Evolutionary conservation across 2,329 filamentous ascomycete genomes (phyloP).

Genomic region (Colletotrichum neosansevieriae): DNA sequence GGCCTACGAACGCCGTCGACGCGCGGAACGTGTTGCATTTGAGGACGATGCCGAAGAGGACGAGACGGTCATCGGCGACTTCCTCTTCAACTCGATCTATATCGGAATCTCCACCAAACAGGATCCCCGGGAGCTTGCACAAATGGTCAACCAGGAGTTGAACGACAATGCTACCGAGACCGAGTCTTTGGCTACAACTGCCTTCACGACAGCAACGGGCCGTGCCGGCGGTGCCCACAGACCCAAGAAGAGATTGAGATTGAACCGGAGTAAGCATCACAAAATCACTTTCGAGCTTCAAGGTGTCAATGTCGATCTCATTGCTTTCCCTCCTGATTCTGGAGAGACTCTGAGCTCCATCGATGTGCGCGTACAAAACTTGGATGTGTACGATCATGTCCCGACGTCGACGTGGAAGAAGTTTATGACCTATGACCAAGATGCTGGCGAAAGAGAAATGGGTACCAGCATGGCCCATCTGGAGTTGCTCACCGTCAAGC

Average conservation of each 20-base stretch:
- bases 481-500: slow-evolving; percentile 88
- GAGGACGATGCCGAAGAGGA: slow-evolving; percentile 81
- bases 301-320: slow-evolving; percentile 84
- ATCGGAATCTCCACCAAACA: slow-evolving; percentile 90
- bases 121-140: slow-evolving; percentile 84
- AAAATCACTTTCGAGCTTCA: slow-evolving; percentile 96
- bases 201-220: slow-evolving; percentile 69
- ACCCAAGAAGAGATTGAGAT: slow-evolving; percentile 70
- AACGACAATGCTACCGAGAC: slow-evolving; percentile 91
- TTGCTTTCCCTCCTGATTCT: slow-evolving; percentile 80
- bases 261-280: slow-evolving; percentile 88
- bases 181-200: slow-evolving; percentile 86
- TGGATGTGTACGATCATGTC: slow-evolving; percentile 94
- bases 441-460: slow-evolving; percentile 87
- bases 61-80: slow-evolving; percentile 90
- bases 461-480: slow-evolving; percentile 91
- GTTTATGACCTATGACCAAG: slow-evolving; percentile 93
- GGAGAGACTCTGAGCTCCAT: slow-evolving; percentile 90
- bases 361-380: slow-evolving; percentile 82
- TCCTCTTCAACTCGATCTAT: slow-evolving; percentile 98
- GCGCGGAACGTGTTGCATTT: slow-evolving; percentile 64
- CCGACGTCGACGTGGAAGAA: slow-evolving; percentile 98
- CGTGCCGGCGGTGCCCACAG: slow-evolving; percentile 58
- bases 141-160: slow-evolving; percentile 88
- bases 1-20: slow-evolving; percentile 79